Percentiles rank a stretch among this genome's conserved stretches.
These are phyloP conservation scores for Kazachstania sp. DNA, from an alignment of 1,139 yeast genomes.

Conservation along the genomic window DNA sequence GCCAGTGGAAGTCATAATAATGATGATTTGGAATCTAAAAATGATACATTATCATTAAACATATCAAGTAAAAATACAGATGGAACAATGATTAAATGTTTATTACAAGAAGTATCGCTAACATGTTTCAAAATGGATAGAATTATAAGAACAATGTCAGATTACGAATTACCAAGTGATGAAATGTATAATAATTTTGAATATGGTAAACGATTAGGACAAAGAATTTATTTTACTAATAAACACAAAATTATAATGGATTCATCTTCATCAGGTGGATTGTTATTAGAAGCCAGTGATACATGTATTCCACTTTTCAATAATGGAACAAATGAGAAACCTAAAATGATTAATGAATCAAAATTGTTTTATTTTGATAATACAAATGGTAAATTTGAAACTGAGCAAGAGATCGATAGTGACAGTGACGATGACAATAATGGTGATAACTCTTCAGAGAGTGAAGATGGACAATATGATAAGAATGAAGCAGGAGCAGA, in stretches of 20 bases:
- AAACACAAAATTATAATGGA: slow-evolving; percentile 2
- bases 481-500: background rate
- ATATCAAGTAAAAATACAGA: slow-evolving; percentile 1
- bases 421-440: background rate
- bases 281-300: too few relatives aligned
- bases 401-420: background rate
- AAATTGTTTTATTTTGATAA: background rate
- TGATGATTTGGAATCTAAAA: background rate
- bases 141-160: slow-evolving; percentile 19
- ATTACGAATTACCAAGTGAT: slow-evolving; percentile 25
- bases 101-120: slow-evolving; percentile 22
- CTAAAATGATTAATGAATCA: background rate
- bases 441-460: background rate
- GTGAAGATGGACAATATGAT: background rate
- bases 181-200: slow-evolving; percentile 7
- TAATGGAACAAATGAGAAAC: too few relatives aligned
- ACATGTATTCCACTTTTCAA: too few relatives aligned
- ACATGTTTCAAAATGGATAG: slow-evolving; percentile 20
- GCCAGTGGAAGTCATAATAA: background rate
- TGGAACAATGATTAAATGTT: slow-evolving; percentile 10
- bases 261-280: background rate
- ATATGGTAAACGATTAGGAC: slow-evolving; percentile 4
- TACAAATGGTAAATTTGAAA: background rate
- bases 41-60: background rate
- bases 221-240: slow-evolving; percentile 2